phyloP scores from a whole-genome alignment of 2,329 filamentous ascomycete genomes.

The Chaetomium olivaceum region DNA sequence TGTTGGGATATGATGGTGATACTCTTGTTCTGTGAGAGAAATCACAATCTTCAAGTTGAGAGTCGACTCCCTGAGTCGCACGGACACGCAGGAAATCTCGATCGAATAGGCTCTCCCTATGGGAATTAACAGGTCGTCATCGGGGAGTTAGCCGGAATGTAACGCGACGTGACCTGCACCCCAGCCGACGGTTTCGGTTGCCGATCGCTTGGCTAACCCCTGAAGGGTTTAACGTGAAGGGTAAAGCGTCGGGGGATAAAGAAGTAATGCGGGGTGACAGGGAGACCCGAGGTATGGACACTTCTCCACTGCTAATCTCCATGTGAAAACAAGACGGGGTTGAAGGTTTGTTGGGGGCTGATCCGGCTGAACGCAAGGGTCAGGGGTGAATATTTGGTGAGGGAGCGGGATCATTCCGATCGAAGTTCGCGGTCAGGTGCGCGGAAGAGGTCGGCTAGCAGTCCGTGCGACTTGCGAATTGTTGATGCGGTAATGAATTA shows the following conservation, averaged over 20 bases:
- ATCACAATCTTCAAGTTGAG: background rate
- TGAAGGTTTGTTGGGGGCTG: background rate
- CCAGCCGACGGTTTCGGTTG: background rate
- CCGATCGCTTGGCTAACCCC: constrained; percentile 1
- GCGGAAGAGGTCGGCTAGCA: background rate
- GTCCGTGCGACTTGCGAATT: too few relatives aligned
- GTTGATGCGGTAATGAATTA: too few relatives aligned
- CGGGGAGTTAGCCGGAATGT: background rate
- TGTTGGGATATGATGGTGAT: too few relatives aligned
- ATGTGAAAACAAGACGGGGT: constrained; percentile 5
- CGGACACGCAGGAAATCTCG: background rate
- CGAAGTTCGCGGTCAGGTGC: background rate
- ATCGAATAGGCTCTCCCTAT: background rate
- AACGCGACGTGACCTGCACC: constrained; percentile 1
- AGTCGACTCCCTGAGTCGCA: background rate
- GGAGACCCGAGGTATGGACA: background rate
- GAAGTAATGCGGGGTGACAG: constrained; percentile 3
- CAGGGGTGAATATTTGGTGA: background rate
- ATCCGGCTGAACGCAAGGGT: background rate
- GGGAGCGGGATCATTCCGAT: constrained; percentile 10
- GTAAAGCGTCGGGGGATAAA: background rate
- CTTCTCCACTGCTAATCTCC: background rate
- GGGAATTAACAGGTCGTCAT: background rate
- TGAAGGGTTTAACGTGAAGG: background rate
- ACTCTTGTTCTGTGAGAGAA: background rate